A percentile compares a stretch with the other conserved stretches of the same genome.
These are phyloP conservation scores for Entomortierella beljakovae DNA, from an alignment of 192 early-diverging fungal genomes.

Conservation along the genomic window DNA sequence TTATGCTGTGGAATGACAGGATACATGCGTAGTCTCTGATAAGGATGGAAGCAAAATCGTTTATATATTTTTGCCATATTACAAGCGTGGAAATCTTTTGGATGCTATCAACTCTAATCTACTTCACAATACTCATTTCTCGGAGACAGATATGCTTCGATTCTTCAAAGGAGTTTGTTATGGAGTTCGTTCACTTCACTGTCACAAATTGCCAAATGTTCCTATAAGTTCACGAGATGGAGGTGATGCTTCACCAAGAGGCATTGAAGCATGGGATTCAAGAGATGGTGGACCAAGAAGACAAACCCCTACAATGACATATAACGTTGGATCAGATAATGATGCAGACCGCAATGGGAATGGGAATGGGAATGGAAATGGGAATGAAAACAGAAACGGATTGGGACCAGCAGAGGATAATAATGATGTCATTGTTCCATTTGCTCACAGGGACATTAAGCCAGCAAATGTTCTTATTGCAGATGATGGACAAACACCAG, in stretches of 20 bases:
- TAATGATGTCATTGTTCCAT: slow-evolving; percentile 59
- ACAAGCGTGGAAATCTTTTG: slow-evolving; percentile 67
- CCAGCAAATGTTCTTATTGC: slow-evolving; percentile 77
- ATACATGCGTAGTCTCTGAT: slow-evolving; percentile 64
- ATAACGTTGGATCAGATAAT: slow-evolving; percentile 26
- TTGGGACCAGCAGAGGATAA: slow-evolving; percentile 22
- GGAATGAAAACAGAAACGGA: not conserved
- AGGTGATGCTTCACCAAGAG: slow-evolving; percentile 23
- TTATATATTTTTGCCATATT: slow-evolving; percentile 80
- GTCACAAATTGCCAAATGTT: slow-evolving; percentile 59
- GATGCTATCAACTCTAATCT: slow-evolving; percentile 66
- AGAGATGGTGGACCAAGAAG: slow-evolving; percentile 34
- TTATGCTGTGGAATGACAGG: slow-evolving; percentile 29
- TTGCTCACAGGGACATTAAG: slow-evolving; percentile 83
- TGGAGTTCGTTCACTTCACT: slow-evolving; percentile 68
- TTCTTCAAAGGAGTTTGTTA: slow-evolving; percentile 71
- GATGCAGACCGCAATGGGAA: slow-evolving; percentile 13
- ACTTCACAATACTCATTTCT: slow-evolving; percentile 60
- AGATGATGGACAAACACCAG: slow-evolving; percentile 72
- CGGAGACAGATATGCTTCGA: slow-evolving; percentile 67
- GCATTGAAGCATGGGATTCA: slow-evolving; percentile 49
- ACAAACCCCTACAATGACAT: slow-evolving; percentile 28
- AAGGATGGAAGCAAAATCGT: slow-evolving; percentile 62
- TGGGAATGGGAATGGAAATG: not conserved
- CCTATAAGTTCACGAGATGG: slow-evolving; percentile 47